These are phyloP conservation scores for Pezicula neosporulosa DNA, from an alignment of 2,329 filamentous ascomycete species.

Conservation along the genomic window DNA sequence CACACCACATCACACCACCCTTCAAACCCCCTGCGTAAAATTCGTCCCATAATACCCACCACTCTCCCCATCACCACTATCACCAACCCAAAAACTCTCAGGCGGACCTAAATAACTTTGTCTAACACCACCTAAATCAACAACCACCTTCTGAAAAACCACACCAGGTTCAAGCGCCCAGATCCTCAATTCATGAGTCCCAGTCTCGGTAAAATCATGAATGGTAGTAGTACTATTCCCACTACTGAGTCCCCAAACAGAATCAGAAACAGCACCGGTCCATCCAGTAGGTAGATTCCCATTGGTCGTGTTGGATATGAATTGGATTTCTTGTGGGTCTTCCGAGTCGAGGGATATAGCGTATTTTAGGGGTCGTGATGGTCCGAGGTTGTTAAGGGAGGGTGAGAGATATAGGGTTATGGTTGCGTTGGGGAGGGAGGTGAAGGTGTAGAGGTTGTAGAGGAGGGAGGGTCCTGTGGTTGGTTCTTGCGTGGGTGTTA, in stretches of 20 bases:
- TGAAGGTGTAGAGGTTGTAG: conserved; percentile 61
- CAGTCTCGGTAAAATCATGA: conserved; percentile 16
- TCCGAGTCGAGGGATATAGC: conserved; percentile 40
- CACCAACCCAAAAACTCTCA: conserved; percentile 27
- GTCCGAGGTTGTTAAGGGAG: conserved; percentile 44
- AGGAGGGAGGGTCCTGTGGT: conserved; percentile 51
- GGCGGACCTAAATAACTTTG: conserved; percentile 37
- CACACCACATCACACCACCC: too few relatives aligned
- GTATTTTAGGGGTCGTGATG: conserved; percentile 47
- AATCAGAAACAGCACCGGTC: conserved; percentile 21
- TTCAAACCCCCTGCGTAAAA: background rate
- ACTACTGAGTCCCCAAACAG: conserved; percentile 20
- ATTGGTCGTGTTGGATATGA: conserved; percentile 17
- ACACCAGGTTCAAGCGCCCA: conserved; percentile 33
- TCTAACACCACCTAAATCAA: conserved; percentile 37
- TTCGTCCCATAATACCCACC: conserved; percentile 18
- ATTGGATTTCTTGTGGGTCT: conserved; percentile 31
- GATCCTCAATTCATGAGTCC: conserved; percentile 30
- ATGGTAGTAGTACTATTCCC: conserved; percentile 25
- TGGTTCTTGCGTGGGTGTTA: conserved; percentile 44
- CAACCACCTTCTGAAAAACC: conserved; percentile 35
- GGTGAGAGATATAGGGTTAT: conserved; percentile 50
- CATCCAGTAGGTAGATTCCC: conserved; percentile 18
- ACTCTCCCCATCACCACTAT: background rate
- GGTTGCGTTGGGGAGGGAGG: conserved; percentile 31